Evolutionary conservation across 306 rosid genomes (phyloP), one percentile per base, ranked within the genome.

Genomic region (Carpinus fangiana): DNA sequence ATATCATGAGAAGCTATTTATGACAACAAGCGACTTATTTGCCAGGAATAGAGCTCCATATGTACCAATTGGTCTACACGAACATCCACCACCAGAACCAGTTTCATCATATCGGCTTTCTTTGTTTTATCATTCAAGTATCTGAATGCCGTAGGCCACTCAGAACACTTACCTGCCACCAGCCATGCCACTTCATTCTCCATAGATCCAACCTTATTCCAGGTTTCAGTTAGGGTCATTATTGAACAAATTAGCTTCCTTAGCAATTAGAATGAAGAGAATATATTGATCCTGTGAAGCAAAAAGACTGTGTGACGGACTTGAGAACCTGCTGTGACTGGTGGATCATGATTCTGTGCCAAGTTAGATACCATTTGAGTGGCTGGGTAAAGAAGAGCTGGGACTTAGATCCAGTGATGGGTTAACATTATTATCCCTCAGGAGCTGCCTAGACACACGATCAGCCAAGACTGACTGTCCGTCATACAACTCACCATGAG

Each of bases 401-500:
- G 96, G 90, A 76, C 87, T 89, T 51, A 89, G 85, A 88, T 94
- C 98, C 82, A 91, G 75, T 52, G 95, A 82, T 14, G 91, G 91
- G 78, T 80, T 86, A 76, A 82, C 93, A 84, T 88, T 86, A 84
- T 88, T 86, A 60, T 95, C 97, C 81, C 92, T 75, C 36, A 93
- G 82, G 65, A 95, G 92, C 88, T 91, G 96, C 70, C 89, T 88
- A 43, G 93, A 89, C 70, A 95, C 97, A 5, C 98, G 92, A 87
- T 89, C 97, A 4, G 99, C 99, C 89, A 95, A 86, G 79, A 93
- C 92, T 12, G 91, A 87, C 75, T 95, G 98, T 82, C 90, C 94
- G 80, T 95, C 93, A 65, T 91, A 90, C 18, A 71, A 72, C 68
- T 91, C 94, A 2, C 82, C 82, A 34, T 73, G 83, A 56, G 76